Evolutionary conservation across 2,329 filamentous ascomycete genomes (phyloP), one percentile per base, ranked within the genome.

Genomic region (Elsinoe fawcettii): DNA sequence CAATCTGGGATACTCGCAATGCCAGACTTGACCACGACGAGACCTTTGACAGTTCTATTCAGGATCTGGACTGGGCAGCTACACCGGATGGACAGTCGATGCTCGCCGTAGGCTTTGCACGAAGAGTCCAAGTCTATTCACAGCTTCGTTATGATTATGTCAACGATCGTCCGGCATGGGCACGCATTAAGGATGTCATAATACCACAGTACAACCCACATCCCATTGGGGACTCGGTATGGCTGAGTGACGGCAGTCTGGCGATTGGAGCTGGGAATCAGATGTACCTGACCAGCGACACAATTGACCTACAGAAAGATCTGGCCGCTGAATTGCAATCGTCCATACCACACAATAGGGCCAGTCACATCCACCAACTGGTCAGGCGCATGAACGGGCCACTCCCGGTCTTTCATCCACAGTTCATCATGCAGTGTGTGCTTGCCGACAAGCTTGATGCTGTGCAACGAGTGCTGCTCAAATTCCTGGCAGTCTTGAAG

Each of bases 111-210:
- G 90, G 91, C 0, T 96, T 96, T 66, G 85, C 86, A n/a, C 88
- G 91, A 62, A 83, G 87, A 58, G 86, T 96, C 4, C 73, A 95
- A 27, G 77, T 96, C 2, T 80, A 96, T 23, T 86, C 87, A 5
- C 90, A 96, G 67, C 84, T 95, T 74, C 86, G 91, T 11, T 96
- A 93, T 66, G 90, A 96, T 70, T 96, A 96, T 67, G 77, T 96
- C 16, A 90, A 91, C 65, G 86, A 88, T 60, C 87, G 87, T 0
- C 88, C 90, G n/a, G 89, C 90, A 0, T 96, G 91, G 91, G 87
- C 88, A 1, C 79, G 87, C 22, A 86, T 96, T 59, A 80, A 88
- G 46, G 87, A 95, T 67, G 88, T 96, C 58, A 84, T 80, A 64
- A 91, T 90, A 59, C 80, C 86, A 60, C 76, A 90, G 36, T 55